A percentile compares a stretch with the other conserved stretches of the same genome.
Conservation (phyloP, 73 alveolate genomes). For the Tetrahymena malaccensis region DNA sequence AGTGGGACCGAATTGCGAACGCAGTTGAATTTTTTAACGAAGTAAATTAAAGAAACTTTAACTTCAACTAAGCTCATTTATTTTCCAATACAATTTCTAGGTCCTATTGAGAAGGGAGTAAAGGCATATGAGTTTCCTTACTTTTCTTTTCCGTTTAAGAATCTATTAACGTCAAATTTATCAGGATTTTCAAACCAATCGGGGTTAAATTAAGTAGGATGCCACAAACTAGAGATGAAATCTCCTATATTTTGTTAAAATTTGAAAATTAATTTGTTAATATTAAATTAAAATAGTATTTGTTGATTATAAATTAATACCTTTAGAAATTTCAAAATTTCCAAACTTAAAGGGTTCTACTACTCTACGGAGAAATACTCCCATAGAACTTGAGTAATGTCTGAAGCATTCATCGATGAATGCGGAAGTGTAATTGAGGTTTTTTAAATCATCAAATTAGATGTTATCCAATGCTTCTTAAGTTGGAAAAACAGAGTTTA, state of each 20-base stretch:
- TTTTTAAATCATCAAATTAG: background rate
- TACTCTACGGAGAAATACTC: background rate
- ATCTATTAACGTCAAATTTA: background rate
- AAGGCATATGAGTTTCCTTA: background rate
- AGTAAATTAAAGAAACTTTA: constrained; percentile 2
- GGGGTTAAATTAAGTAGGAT: background rate
- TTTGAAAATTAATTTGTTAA: background rate
- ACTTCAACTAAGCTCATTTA: constrained; percentile 23
- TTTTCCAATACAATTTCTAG: constrained; percentile 31
- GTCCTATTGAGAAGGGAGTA: constrained; percentile 23
- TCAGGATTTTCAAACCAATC: background rate
- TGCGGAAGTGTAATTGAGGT: background rate
- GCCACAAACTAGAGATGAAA: background rate
- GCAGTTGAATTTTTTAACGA: constrained; percentile 5
- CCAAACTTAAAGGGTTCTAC: background rate
- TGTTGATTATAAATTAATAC: background rate
- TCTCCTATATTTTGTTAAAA: background rate
- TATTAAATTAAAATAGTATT: background rate
- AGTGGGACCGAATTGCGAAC: background rate
- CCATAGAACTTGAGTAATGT: background rate
- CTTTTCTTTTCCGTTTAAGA: background rate
- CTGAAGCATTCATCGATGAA: background rate
- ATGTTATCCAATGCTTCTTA: background rate
- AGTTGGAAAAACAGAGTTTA: background rate
- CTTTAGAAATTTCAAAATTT: background rate